phyloP scores from a whole-genome alignment of 257 asterid genomes.

The Linderniella brevidens region DNA sequence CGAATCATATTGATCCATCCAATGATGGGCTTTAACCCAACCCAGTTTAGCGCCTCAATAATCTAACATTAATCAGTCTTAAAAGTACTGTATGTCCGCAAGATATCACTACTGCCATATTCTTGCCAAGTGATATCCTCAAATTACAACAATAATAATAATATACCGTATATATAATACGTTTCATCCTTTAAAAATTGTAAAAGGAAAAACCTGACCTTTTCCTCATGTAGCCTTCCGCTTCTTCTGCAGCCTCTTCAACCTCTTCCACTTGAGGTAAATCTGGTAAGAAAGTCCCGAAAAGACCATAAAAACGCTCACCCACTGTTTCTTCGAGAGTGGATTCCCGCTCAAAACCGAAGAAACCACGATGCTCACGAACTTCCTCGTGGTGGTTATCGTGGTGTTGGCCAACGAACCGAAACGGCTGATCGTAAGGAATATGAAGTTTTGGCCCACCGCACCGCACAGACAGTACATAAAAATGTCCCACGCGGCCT shows the following conservation, averaged over 20 bases:
- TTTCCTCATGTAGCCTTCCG: constrained; percentile 36
- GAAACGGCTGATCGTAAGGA: constrained; percentile 77
- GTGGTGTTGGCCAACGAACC: constrained; percentile 96
- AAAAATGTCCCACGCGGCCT: constrained; percentile 91
- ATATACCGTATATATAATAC: too few species aligned
- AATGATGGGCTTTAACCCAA: too few species aligned
- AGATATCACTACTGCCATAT: too few species aligned
- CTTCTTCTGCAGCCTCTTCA: constrained; percentile 54
- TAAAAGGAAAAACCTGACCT: too few species aligned
- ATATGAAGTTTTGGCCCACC: constrained; percentile 84
- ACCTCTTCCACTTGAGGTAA: constrained; percentile 70
- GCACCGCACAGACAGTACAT: constrained; percentile 92
- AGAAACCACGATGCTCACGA: constrained; percentile 93
- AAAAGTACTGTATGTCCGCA: too few species aligned
- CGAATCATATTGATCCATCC: too few species aligned
- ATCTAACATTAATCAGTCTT: too few species aligned
- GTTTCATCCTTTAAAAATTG: too few species aligned
- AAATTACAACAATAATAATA: too few species aligned
- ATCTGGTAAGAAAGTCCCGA: constrained; percentile 85
- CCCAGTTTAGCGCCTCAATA: too few species aligned
- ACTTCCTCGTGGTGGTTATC: constrained; percentile 87
- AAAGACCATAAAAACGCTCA: constrained; percentile 81
- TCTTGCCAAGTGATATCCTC: too few species aligned
- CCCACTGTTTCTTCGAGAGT: constrained; percentile 75
- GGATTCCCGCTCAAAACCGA: constrained; percentile 83